Base-by-base conservation (phyloP, 2,329 filamentous ascomycete genomes). In the Gaeumannomyces sp. region DNA sequence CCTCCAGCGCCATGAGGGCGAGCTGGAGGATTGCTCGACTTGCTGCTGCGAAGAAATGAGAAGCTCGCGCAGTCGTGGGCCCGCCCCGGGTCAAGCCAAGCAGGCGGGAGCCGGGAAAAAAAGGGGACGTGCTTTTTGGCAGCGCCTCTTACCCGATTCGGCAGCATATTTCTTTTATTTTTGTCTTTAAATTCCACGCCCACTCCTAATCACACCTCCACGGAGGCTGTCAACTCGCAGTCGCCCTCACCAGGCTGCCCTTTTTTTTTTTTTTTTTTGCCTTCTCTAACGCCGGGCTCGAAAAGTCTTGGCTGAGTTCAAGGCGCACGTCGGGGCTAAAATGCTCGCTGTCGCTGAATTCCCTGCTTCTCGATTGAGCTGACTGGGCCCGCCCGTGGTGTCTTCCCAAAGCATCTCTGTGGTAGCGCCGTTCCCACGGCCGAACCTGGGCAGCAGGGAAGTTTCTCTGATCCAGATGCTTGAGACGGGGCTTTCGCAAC, bases 41-140 rank as follows among this genome's bases (percentile, higher is more conserved):
- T 59, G 28, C 28, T 27, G 64, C 57, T 65, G 45, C 45, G 64
- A 63, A 63, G 64, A 63, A 60, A 65, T 63, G 59, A 65, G 59
- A 60, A 35, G 29, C 28, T 33, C 59, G 27, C 58, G 56, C 61
- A 63, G 28, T 67, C 66, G 66, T 65, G 66, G 66, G 66, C 38
- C 38, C 38, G 38, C 38, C 38, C 38, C 38, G 38, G 38, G 38
- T 67, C 66, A 65, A 67, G 64, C 63, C 45, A 53, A 53, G 45
- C 45, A 11, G 63, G 61, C 64, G 64, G 66, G 65, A 67, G 60
- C 35, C 35, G 35, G 66, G 62, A n/a, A 53, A 53, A n/a, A 53
- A 53, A 53, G 45, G 45, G 45, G 45, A 53, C 45, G 45, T 53
- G 45, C 45, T 53, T 53, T 45, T n/a, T n/a, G 45, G 19, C 19